Conservation (phyloP, 2,329 filamentous ascomycete species). For the Neopestalotiopsis rosae region DNA sequence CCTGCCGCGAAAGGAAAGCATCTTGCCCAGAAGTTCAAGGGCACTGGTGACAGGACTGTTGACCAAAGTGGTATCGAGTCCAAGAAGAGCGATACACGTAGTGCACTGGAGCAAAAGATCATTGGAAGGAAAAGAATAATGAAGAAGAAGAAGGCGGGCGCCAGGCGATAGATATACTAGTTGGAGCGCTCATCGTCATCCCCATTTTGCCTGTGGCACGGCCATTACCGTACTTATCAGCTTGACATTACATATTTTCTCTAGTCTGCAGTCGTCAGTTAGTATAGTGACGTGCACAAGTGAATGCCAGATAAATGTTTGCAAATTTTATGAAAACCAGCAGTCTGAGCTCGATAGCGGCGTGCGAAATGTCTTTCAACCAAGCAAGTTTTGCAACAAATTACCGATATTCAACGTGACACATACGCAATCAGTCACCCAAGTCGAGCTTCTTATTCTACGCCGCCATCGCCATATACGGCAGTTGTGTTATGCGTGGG, state of each 20-base stretch:
- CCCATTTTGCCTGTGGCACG: neutral
- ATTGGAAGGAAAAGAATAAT: slow-evolving; percentile 85
- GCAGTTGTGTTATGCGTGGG: no score
- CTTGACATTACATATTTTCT: neutral
- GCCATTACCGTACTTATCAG: neutral
- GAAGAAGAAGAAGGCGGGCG: slow-evolving; percentile 68
- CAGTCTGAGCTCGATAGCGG: no score
- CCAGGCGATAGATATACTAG: slow-evolving; percentile 33
- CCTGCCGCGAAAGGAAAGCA: slow-evolving; percentile 16
- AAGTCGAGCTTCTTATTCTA: no score
- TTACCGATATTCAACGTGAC: no score
- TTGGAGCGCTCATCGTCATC: neutral
- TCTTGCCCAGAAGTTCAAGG: slow-evolving; percentile 22
- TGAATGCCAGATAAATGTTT: no score
- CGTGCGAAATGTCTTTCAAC: no score
- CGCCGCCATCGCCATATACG: no score
- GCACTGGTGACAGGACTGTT: slow-evolving; percentile 23
- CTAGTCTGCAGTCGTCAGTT: neutral
- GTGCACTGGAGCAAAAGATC: slow-evolving; percentile 69
- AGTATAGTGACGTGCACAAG: no score
- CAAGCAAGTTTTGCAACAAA: no score
- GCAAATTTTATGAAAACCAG: no score
- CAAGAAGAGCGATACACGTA: slow-evolving; percentile 33
- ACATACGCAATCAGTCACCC: no score
- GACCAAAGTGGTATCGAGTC: slow-evolving; percentile 19